A percentile compares a stretch with the other conserved stretches of the same genome.
Conservation (phyloP, 2,329 filamentous ascomycete species). For the Alternaria triticina region DNA sequence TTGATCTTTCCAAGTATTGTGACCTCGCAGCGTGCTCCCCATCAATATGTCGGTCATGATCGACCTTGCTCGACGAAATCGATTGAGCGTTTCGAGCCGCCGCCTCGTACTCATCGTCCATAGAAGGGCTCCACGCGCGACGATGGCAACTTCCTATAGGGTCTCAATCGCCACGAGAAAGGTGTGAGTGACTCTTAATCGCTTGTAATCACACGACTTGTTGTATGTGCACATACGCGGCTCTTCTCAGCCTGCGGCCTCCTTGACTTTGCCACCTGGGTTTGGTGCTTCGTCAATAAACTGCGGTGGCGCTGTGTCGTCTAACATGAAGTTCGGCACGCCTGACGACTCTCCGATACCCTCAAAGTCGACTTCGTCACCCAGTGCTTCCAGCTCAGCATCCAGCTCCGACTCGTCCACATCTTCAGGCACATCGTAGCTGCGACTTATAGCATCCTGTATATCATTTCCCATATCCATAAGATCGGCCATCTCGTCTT, state of each 20-base stretch:
- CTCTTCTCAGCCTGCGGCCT: constrained; percentile 66
- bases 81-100: no score
- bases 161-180: background rate
- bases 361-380: constrained; percentile 92
- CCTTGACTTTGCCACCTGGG: constrained; percentile 73
- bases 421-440: constrained; percentile 95
- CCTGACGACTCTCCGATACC: constrained; percentile 65
- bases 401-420: constrained; percentile 96
- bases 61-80: background rate
- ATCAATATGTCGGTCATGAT: background rate
- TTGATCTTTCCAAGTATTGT: background rate
- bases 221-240: background rate
- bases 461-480: constrained; percentile 99
- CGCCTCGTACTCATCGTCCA: background rate
- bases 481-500: constrained; percentile 98
- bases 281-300: constrained; percentile 93
- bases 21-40: no score
- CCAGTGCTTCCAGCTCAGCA: constrained; percentile 92
- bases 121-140: background rate
- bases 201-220: background rate
- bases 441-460: constrained; percentile 87
- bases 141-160: no score
- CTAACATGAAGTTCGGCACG: constrained; percentile 85
- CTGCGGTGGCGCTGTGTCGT: constrained; percentile 79
- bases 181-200: background rate